These are phyloP conservation scores for Rhododendron griersonianum DNA, from an alignment of 148 eudicot species.

Conservation along the genomic window DNA sequence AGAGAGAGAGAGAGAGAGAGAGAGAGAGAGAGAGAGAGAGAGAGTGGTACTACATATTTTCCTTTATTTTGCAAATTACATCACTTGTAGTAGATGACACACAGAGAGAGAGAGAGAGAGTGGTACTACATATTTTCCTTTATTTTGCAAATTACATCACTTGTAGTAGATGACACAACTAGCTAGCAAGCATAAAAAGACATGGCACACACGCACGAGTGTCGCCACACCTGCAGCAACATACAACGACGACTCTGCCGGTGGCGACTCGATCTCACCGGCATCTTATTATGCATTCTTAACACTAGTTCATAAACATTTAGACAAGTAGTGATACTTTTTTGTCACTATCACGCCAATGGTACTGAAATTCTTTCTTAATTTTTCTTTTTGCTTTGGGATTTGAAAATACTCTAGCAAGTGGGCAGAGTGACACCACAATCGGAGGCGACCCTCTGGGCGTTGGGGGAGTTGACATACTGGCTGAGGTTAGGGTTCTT, in stretches of 20 bases:
- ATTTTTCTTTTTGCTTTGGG: too few species aligned
- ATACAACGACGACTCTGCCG: background rate
- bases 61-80: background rate
- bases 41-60: background rate
- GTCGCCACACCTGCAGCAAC: background rate
- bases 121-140: background rate
- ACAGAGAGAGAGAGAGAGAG: background rate
- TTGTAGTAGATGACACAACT: background rate
- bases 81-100: background rate
- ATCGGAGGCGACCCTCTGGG: slow-evolving; percentile 17
- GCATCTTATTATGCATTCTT: background rate
- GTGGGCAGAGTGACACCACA: slow-evolving; percentile 26
- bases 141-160: background rate
- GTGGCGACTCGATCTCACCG: background rate
- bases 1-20: background rate
- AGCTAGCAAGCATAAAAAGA: background rate
- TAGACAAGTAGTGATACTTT: background rate
- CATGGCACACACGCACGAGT: background rate
- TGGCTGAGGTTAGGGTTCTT: slow-evolving; percentile 22
- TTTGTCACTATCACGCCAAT: background rate
- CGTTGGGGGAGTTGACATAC: slow-evolving; percentile 26
- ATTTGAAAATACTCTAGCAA: slow-evolving; percentile 14
- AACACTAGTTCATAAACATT: background rate
- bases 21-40: too few species aligned
- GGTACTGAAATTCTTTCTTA: background rate